Percentiles rank a stretch among this genome's conserved stretches.
Evolutionary conservation across 129 eudicot species (phyloP).

Genomic region (Helichrysum umbraculigerum): DNA sequence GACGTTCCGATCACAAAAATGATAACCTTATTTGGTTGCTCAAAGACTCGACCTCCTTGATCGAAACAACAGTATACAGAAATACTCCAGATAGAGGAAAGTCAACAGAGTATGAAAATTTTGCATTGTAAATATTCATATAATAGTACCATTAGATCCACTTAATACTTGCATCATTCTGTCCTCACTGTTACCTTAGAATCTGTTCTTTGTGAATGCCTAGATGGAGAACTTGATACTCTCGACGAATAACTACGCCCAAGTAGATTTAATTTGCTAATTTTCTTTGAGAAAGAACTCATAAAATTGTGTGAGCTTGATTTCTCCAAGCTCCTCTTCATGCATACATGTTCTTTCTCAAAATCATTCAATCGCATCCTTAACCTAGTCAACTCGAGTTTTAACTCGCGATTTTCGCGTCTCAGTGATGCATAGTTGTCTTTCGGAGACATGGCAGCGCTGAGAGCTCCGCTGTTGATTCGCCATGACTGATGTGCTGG

Average conservation of each 20-base stretch:
- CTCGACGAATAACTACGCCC: constrained; percentile 74
- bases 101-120: constrained; percentile 15
- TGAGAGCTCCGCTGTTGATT: constrained; percentile 84
- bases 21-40: neutral
- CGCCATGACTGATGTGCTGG: constrained; percentile 90
- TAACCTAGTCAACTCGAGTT: constrained; percentile 88
- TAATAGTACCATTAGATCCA: neutral
- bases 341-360: constrained; percentile 95
- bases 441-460: constrained; percentile 96
- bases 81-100: neutral
- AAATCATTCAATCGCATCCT: constrained; percentile 90
- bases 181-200: constrained; percentile 64
- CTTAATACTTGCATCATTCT: constrained; percentile 29
- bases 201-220: constrained; percentile 69
- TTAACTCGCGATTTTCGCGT: constrained; percentile 84
- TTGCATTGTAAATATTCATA: neutral
- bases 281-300: constrained; percentile 79
- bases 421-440: constrained; percentile 93
- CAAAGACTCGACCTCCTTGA: constrained; percentile 12
- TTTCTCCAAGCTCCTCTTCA: constrained; percentile 86
- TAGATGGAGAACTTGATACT: constrained; percentile 82
- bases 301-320: constrained; percentile 72
- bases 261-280: constrained; percentile 64
- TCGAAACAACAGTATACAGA: constrained; percentile 1
- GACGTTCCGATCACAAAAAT: neutral